Base-by-base conservation (phyloP, 768 basidiomycete genomes). In the Cystofilobasidium ferigula region DNA sequence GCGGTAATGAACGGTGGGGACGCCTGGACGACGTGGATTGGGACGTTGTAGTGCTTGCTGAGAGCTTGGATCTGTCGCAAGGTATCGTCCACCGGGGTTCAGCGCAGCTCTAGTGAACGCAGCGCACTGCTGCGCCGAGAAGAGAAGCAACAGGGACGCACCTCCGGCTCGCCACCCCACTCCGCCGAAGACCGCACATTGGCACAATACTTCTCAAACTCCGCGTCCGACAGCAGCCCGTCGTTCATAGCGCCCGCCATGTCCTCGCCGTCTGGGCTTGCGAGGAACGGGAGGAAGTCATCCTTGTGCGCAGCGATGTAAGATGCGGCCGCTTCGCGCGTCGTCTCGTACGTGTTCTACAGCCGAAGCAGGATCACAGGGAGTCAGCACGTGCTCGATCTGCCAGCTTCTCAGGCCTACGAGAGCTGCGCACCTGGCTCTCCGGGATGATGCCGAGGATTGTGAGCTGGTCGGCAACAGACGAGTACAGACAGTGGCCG, bases 111-210 rank as follows among this genome's bases (percentile, higher is more conserved):
- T n/a, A n/a, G n/a, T n/a, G n/a, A n/a, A n/a, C n/a, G n/a, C n/a
- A n/a, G n/a, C n/a, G n/a, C n/a, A n/a, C n/a, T n/a, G n/a, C n/a
- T n/a, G n/a, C n/a, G n/a, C n/a, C n/a, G n/a, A n/a, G n/a, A n/a
- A n/a, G n/a, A n/a, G n/a, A n/a, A n/a, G n/a, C n/a, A n/a, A n/a
- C n/a, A 16, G 12, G 5, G 26, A 72, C 77, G 62, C 36, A 78
- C 78, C 74, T 98, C 95, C 9, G 91, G 93, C 78, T 98, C 92
- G 40, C 95, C 94, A 57, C 95, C 95, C 95, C 95, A 98, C 35
- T 85, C 82, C n/a, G 84, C 86, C 28, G 91, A 93, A 73, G 86
- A 81, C 47, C 84, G 84, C 34, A 99, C 85, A 14, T 81, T 79
- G 63, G 78, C 76, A 74, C 92, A 95, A 74, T 99, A 98, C 62